Evolutionary conservation across 441 rosid genomes (phyloP), one percentile per base, ranked within the genome.

Genomic region (Metrosideros polymorpha): DNA sequence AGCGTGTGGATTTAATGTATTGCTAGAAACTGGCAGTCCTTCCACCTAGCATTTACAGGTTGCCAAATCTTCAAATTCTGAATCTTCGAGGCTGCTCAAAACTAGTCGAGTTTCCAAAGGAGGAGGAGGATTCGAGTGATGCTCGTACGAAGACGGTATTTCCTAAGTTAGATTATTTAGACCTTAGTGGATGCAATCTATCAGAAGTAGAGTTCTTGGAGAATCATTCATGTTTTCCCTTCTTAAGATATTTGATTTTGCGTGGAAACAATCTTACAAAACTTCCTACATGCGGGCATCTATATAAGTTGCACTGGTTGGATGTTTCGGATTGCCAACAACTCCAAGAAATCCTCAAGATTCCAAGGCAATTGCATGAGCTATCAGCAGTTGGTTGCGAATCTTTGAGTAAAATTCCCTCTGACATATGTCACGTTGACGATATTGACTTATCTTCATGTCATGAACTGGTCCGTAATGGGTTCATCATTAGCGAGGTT

Each of bases 131-230:
- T 55, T 24, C 0, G 29, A 55, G 29, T 25, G 59, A 55, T 24
- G 14, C 12, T 3, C 59, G 0, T 55, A 25, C 2, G 2, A 55
- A 56, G 30, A 25, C 3, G 0, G 30, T 30, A 56, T 56, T 56
- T 56, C 17, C 61, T 27, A 56, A 25, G 3, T 5, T 25, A 9
- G 1, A 0, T 1, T 0, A 1, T 1, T 27, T 25, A 4, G 0
- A 5, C 2, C 59, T 55, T 10, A 0, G 6, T 0, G 3, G 3
- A 7, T 55, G 59, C 13, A 25, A 55, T 25, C 29, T 25, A 55
- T 27, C 0, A 55, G 61, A 56, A 27, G 30, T 10, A 56, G 30
- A 56, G 30, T 56, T 56, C 30, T 6, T 27, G 7, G 30, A 27
- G 15, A 56, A 56, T 56, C 30, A 4, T 27, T 56, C 15, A 12